Evolutionary conservation across 495 filamentous ascomycete genomes (phyloP).

Genomic region (Xylaria venustula): DNA sequence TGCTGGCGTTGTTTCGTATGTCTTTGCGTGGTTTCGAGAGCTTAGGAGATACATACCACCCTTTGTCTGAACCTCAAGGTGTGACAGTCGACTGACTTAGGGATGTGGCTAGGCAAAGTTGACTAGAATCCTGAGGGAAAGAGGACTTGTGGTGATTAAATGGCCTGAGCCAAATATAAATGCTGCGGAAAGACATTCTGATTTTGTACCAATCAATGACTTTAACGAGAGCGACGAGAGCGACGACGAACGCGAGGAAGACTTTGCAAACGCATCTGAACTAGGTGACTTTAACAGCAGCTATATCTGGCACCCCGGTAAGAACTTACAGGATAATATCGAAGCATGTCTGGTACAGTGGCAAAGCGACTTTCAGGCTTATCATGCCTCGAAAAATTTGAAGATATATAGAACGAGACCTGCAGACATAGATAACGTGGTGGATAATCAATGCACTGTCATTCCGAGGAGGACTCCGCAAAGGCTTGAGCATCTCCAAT

Average conservation of each 20-base stretch:
- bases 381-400: background rate
- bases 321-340: background rate
- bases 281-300: background rate
- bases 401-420: background rate
- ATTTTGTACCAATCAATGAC: background rate
- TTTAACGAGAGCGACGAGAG: constrained; percentile 4
- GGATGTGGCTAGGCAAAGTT: background rate
- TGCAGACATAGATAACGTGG: background rate
- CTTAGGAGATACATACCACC: background rate
- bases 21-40: too few relatives aligned
- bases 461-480: background rate
- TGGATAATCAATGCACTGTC: background rate
- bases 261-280: background rate
- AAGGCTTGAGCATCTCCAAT: background rate
- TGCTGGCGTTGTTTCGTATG: too few relatives aligned
- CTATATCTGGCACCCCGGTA: background rate
- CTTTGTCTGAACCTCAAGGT: background rate
- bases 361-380: background rate
- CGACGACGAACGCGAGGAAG: background rate
- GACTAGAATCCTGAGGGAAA: constrained; percentile 1
- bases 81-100: background rate
- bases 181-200: background rate
- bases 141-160: background rate
- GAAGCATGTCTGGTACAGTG: background rate
- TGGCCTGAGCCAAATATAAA: background rate